Percentiles rank a stretch among this genome's conserved stretches.
Evolutionary conservation across 345 rosid genomes (phyloP).

Genomic region (rapeseed (Brassica napus)): Da-Ae NC_063435.1:13770501-13771000

Average conservation of each 20-base stretch:
- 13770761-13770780: background rate
- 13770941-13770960: too few species aligned
- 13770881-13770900: too few species aligned
- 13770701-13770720: background rate
- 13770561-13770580: background rate
- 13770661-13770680: conserved; percentile 19
- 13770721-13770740: background rate
- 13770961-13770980: too few species aligned
- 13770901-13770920: too few species aligned
- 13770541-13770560: background rate
- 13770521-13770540: background rate
- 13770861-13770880: background rate
- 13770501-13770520: background rate
- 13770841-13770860: background rate
- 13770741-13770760: background rate
- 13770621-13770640: background rate
- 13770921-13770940: too few species aligned
- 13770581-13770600: background rate
- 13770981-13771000: too few species aligned
- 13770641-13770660: background rate
- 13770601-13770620: background rate
- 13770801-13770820: background rate
- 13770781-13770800: background rate
- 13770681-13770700: conserved; percentile 20
- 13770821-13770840: background rate